A percentile compares a stretch with the other conserved stretches of the same genome.
phyloP scores from a whole-genome alignment of 2,329 filamentous ascomycete species.

The Emmonsiellopsis sp. region DNA sequence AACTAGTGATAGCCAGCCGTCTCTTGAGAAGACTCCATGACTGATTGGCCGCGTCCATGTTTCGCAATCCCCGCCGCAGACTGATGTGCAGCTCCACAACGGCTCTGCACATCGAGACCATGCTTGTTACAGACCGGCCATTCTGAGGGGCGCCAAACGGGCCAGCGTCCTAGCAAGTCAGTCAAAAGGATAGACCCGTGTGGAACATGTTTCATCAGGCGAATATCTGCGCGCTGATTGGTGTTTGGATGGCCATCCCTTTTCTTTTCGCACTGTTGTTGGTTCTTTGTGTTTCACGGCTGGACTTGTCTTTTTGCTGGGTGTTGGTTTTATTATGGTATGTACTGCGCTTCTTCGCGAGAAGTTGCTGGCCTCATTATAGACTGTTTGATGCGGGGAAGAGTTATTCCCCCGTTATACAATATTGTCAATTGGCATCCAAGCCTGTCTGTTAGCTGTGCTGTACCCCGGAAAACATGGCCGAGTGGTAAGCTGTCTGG shows the following conservation, averaged over 20 bases:
- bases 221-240: slow-evolving; percentile 2
- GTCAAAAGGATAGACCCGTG: no score
- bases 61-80: neutral
- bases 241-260: neutral
- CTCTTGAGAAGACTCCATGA: neutral
- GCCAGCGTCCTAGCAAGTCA: neutral
- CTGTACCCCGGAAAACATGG: no score
- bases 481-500: no score
- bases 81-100: neutral
- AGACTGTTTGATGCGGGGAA: no score
- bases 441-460: no score
- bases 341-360: neutral
- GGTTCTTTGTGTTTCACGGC: neutral
- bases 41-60: neutral
- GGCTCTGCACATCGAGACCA: neutral
- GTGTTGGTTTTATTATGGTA: neutral
- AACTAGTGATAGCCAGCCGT: no score
- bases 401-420: no score
- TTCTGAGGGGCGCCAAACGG: neutral
- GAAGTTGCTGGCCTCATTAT: no score
- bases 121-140: neutral
- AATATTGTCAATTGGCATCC: no score
- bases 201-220: slow-evolving; percentile 5
- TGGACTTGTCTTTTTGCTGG: neutral
- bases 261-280: neutral